These are phyloP conservation scores for Neofusicoccum cordaticola DNA, from an alignment of 2,329 filamentous ascomycete species.

Conservation along the genomic window DNA sequence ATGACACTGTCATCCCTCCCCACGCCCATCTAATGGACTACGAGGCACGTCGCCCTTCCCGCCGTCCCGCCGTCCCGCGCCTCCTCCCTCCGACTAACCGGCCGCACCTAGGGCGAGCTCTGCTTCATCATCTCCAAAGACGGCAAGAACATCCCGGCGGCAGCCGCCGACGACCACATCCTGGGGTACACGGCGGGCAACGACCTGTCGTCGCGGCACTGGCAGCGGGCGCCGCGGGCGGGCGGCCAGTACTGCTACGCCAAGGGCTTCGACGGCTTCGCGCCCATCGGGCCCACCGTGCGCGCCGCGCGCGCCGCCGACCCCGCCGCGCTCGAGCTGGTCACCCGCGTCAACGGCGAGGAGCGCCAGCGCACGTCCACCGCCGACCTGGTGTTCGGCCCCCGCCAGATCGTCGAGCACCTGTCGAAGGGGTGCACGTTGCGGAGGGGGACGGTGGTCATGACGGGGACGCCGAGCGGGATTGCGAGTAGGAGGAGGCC, in stretches of 20 bases:
- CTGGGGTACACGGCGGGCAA: conserved; percentile 64
- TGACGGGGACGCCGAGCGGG: conserved; percentile 50
- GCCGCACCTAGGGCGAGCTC: conserved; percentile 28
- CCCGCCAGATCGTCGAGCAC: conserved; percentile 43
- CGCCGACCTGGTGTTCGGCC: conserved; percentile 48
- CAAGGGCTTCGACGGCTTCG: conserved; percentile 46
- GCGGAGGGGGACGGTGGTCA: conserved; percentile 46
- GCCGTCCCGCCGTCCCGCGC: no score
- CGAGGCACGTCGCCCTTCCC: conserved; percentile 22
- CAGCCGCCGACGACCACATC: conserved; percentile 57
- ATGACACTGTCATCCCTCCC: conserved; percentile 29
- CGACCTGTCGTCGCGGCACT: conserved; percentile 60
- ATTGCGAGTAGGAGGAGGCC: conserved; percentile 31
- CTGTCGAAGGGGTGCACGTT: conserved; percentile 48
- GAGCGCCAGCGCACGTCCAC: conserved; percentile 42
- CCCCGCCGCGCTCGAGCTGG: conserved; percentile 33
- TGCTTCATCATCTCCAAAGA: conserved; percentile 33
- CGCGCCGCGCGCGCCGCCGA: conserved; percentile 30
- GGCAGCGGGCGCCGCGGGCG: conserved; percentile 41
- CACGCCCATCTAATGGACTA: conserved; percentile 35
- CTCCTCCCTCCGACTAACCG: background rate
- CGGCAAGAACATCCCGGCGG: conserved; percentile 44
- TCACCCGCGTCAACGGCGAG: conserved; percentile 45
- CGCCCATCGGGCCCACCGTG: conserved; percentile 43
- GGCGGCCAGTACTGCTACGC: conserved; percentile 42